Evolutionary conservation across 2,329 filamentous ascomycete species (phyloP).

Genomic region (Trichoderma asperellum): DNA sequence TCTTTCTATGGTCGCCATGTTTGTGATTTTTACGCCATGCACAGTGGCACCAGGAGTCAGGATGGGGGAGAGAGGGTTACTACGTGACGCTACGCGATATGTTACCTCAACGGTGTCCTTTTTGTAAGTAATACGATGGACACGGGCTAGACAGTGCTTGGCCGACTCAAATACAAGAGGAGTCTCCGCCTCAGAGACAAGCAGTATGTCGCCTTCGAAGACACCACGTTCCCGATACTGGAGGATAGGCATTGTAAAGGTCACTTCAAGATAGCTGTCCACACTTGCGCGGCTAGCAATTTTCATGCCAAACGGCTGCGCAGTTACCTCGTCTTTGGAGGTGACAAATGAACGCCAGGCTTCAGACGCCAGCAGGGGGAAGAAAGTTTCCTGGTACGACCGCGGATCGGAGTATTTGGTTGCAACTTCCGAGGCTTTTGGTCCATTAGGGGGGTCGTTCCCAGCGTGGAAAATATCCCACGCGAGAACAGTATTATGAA

Average conservation of each 20-base stretch:
- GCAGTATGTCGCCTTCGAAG: conserved; percentile 83
- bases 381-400: conserved; percentile 87
- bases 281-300: conserved; percentile 86
- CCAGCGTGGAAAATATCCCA: conserved; percentile 96
- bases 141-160: conserved; percentile 83
- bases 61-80: conserved; percentile 62
- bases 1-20: conserved; percentile 91
- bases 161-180: conserved; percentile 69
- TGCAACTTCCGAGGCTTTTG: conserved; percentile 74
- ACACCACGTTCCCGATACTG: conserved; percentile 74
- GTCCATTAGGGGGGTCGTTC: conserved; percentile 79
- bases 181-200: conserved; percentile 74
- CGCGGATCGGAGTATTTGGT: conserved; percentile 75
- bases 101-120: conserved; percentile 81
- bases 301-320: conserved; percentile 83
- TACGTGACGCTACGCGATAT: conserved; percentile 75
- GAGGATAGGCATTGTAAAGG: conserved; percentile 73
- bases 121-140: conserved; percentile 79
- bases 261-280: conserved; percentile 90
- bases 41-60: conserved; percentile 73
- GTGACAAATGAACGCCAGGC: conserved; percentile 95
- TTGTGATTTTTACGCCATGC: conserved; percentile 81
- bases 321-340: conserved; percentile 81
- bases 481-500: conserved; percentile 84
- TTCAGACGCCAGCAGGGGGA: conserved; percentile 86